Evolutionary conservation across 2,329 filamentous ascomycete species (phyloP), one percentile per base, ranked within the genome.

Genomic region (Penicillium concentricum): DNA sequence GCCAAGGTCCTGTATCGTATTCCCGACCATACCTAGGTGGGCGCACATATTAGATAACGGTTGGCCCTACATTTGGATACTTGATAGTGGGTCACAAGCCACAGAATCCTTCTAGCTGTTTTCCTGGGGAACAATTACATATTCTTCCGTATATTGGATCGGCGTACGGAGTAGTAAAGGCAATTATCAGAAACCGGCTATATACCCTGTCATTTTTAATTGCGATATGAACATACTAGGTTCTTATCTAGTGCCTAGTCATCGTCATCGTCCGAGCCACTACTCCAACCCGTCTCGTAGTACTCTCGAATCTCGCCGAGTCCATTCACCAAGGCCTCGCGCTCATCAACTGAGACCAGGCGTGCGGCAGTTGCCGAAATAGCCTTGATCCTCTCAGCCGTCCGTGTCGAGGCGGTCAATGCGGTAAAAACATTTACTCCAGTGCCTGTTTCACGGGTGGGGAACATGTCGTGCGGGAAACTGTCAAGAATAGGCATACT

Each of bases 231-330:
- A 52, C 41, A 32, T 32, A 32, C 48, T n/a, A 16, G 4, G 7
- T 12, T 45, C 50, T 54, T 35, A 43, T 55, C 48, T 22, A 18
- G 37, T 48, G 35, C 54, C 54, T 63, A 76, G 60, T 79, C 77
- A 58, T 78, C 74, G 16, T 74, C 76, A 42, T 72, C 73, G 32
- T 79, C 78, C 20, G 72, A 75, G 51, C 87, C 91, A 67, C 88
- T 91, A 13, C 86, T 87, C 90, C 91, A 96, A 1, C 91, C 91
- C 59, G 94, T 90, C 64, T 91, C 87, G 72, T 97, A 97, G 58
- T 90, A 90, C 68, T 96, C 92, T 1, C 89, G 88, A 67, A 97
- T 87, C 58, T 90, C 88, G 24, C 89, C 86, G 38, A 99, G 79
- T 13, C 89, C 87, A 69, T 96, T 94, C 44, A 86, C 84, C n/a